Base-by-base conservation (phyloP, 2,329 filamentous ascomycete genomes). In the Aspergillus eucalypticola region DNA sequence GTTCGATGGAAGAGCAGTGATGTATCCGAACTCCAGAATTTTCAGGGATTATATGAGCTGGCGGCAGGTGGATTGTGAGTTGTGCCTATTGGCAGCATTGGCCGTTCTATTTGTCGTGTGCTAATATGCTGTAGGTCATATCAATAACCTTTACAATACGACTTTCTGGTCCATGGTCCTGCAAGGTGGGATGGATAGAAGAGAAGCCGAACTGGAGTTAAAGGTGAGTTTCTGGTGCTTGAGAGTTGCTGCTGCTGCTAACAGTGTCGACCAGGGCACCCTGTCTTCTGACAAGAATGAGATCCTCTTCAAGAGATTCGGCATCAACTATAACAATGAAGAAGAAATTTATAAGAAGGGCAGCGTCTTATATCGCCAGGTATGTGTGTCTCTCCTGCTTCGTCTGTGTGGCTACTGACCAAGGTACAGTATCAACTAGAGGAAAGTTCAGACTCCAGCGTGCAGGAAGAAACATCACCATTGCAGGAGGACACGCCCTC, bases 91-190 rank as follows among this genome's bases (percentile, higher is more conserved):
- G 17, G 27, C 13, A 56, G 5, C n/a, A 32, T 46, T 41, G 10
- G 25, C 4, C 23, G 3, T 10, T 56, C 11, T 56, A 60, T 68
- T 32, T 69, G 38, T 35, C 15, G 25, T 41, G 11, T 38, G 25
- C 21, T 54, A 11, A 42, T 48, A 13, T 32, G 17, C 11, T n/a
- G 32, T 61, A 94, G 91, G 91, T 66, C 95, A 99, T 74, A 96
- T 99, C 69, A 99, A 99, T 76, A 99, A 99, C 71, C 84, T 99
- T 4, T 99, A 97, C 77, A 99, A 99, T 74, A 99, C 95, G 0
- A 91, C 92, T 0, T 98, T 98, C 75, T 99, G 95, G 95, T 83
- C 89, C 0, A 81, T 99, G 69, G 89, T 98, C 21, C 86, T 91
- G 64, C 81, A 86, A 51, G 93, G 91, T 2, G 90, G 89, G 0